Evolutionary conservation across 1,284 basidiomycete genomes (phyloP).

Genomic region (Microbotryum saponariae): DNA sequence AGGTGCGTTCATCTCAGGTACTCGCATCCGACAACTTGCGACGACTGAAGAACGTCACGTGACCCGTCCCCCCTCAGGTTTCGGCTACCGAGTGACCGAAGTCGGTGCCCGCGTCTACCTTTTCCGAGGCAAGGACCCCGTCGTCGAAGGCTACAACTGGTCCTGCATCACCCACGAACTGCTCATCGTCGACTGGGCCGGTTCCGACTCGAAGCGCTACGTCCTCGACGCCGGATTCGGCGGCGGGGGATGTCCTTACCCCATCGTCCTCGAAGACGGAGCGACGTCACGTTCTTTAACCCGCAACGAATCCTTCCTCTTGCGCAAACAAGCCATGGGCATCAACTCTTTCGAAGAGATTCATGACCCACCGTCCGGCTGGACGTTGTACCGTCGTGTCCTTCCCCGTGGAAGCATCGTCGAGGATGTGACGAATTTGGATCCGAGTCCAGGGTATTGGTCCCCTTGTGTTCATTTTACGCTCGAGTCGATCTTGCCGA

Average conservation of each 20-base stretch:
- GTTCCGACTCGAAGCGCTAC: neutral
- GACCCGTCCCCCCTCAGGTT: constrained; percentile 1
- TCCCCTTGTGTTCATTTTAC: constrained; percentile 26
- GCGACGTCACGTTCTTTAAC: constrained; percentile 15
- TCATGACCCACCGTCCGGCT: constrained; percentile 15
- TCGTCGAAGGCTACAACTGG: constrained; percentile 17
- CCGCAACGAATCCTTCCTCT: constrained; percentile 18
- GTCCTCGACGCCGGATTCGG: constrained; percentile 15
- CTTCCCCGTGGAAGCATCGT: constrained; percentile 2
- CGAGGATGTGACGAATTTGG: neutral
- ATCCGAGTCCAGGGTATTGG: constrained; percentile 9
- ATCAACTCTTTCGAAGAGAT: constrained; percentile 1
- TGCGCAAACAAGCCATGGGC: constrained; percentile 16
- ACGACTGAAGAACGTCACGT: no score
- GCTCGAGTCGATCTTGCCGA: constrained; percentile 10
- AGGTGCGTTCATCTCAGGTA: neutral
- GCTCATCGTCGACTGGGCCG: constrained; percentile 22
- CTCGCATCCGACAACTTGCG: neutral
- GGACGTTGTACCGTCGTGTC: constrained; percentile 26
- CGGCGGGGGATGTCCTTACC: constrained; percentile 11
- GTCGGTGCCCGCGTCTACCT: constrained; percentile 22
- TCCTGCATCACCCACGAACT: constrained; percentile 15
- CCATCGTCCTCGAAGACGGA: constrained; percentile 18
- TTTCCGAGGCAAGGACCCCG: constrained; percentile 23
- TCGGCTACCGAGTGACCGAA: constrained; percentile 24